Percentiles rank a stretch among this genome's conserved stretches.
phyloP scores from a whole-genome alignment of 2,329 filamentous ascomycete species.

The Arthrobotrys sinensis region DNA sequence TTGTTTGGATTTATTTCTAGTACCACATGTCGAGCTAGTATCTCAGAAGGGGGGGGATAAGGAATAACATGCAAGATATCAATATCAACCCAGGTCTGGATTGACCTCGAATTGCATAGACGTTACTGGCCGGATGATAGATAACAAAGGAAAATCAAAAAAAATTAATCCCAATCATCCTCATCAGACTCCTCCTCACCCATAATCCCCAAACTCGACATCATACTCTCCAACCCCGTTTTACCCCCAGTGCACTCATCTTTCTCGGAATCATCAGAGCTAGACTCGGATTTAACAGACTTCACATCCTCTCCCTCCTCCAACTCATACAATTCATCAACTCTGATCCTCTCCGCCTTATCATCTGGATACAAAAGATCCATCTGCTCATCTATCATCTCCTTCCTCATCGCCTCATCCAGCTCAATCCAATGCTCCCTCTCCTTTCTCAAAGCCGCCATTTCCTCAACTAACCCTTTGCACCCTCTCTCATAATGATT shows the following conservation, averaged over 20 bases:
- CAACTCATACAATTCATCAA: neutral
- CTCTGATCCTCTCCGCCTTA: neutral
- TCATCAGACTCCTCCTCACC: slow-evolving; percentile 6
- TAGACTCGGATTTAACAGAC: neutral
- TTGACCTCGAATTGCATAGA: neutral
- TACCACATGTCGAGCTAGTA: neutral
- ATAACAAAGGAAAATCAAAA: neutral
- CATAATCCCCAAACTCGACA: neutral
- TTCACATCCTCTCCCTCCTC: neutral
- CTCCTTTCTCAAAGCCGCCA: slow-evolving; percentile 28
- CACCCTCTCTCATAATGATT: slow-evolving; percentile 47
- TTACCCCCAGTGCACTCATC: neutral
- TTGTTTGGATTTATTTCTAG: neutral
- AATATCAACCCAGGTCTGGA: too few relatives aligned
- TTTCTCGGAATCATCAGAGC: neutral
- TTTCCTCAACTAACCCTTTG: neutral
- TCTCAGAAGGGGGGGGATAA: neutral
- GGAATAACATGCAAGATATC: too few relatives aligned
- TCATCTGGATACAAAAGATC: neutral
- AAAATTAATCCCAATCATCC: neutral
- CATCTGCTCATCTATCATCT: slow-evolving; percentile 1
- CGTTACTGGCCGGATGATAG: neutral
- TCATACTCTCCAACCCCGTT: slow-evolving; percentile 7
- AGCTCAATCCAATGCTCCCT: slow-evolving; percentile 8
- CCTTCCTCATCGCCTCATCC: slow-evolving; percentile 21